phyloP scores from a whole-genome alignment of 2,329 filamentous ascomycete genomes.

The Dryadomyces quercivorus region DNA sequence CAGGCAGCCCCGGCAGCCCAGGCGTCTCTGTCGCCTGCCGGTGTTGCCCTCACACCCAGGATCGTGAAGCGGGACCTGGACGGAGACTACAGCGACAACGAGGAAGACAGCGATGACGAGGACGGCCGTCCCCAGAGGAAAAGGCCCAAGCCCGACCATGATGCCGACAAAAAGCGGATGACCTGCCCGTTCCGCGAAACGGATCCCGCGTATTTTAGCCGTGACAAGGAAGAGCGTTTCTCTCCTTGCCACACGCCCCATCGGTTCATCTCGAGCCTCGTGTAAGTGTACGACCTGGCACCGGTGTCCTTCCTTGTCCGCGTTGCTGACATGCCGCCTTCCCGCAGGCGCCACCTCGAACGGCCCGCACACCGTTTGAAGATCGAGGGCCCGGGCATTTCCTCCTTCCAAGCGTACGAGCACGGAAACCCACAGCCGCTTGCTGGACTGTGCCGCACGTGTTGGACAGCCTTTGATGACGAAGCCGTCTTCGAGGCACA shows the following conservation, averaged over 20 bases:
- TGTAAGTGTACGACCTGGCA: constrained; percentile 14
- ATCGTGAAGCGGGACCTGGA: background rate
- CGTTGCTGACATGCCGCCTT: background rate
- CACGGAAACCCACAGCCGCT: constrained; percentile 15
- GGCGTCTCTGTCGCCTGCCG: background rate
- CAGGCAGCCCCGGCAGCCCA: background rate
- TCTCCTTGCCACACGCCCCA: constrained; percentile 20
- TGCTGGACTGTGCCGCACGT: constrained; percentile 20
- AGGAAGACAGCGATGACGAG: background rate
- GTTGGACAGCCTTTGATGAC: constrained; percentile 19
- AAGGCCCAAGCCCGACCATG: constrained; percentile 2
- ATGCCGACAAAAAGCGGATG: constrained; percentile 16
- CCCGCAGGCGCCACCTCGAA: constrained; percentile 18
- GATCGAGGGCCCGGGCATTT: constrained; percentile 13
- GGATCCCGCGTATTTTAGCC: constrained; percentile 14
- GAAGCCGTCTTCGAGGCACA: constrained; percentile 16
- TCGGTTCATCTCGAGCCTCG: constrained; percentile 21
- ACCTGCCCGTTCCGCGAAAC: constrained; percentile 12
- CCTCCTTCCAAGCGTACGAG: constrained; percentile 18
- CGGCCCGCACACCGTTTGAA: constrained; percentile 19
- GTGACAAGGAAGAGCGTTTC: constrained; percentile 17
- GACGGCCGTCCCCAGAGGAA: background rate
- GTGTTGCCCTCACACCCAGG: background rate
- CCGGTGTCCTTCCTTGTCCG: background rate
- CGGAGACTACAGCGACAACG: background rate